Evolutionary conservation across 2,329 filamentous ascomycete species (phyloP), one percentile per base, ranked within the genome.

Genomic region (Plectosphaerella sp.): DNA sequence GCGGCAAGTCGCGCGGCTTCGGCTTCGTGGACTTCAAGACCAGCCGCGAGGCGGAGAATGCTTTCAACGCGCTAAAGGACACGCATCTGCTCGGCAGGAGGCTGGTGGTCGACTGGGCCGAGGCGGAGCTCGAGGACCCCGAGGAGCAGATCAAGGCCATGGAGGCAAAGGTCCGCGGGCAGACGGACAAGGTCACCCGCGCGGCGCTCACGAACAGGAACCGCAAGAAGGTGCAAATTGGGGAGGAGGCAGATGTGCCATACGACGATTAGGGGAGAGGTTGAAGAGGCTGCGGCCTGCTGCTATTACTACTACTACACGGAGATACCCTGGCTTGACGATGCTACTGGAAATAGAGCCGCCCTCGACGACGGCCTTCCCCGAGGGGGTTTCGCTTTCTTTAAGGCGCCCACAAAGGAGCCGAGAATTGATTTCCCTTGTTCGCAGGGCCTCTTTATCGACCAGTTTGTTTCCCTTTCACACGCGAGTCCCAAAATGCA

Each of bases 71-170:
- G 50, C 79, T 99, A 60, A 87, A 86, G 67, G 90, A 96, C 69
- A 97, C 94, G 45, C 94, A 99, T 81, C 77, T 99, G 64, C 79
- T 97, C 52, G 94, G 94, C 52, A 85, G 94, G 55, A 86, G 88
- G 64, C 78, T 99, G 62, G 91, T 97, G 51, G 79, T 99, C 56
- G 90, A 97, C 67, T 97, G 91, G 73, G 93, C 92, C 39, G 87
- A 91, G 63, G 89, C 87, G 58, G 94, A 97, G 62, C 82, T 89
- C 39, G 79, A 94, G 59, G 92, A 97, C 73, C 87, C 94, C 3
- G 94, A 99, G 75, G 91, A 92, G 71, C 92, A 97, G 73, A 94
- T 99, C 66, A 87, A 89, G 68, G 93, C 91, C 75, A 96, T 99
- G 88, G 90, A 96, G 73, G 89, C 89, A 79, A 99, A 97, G 80